Evolutionary conservation across 306 rosid genomes (phyloP), one percentile per base, ranked within the genome.

Genomic region (Castanopsis chinensis): DNA sequence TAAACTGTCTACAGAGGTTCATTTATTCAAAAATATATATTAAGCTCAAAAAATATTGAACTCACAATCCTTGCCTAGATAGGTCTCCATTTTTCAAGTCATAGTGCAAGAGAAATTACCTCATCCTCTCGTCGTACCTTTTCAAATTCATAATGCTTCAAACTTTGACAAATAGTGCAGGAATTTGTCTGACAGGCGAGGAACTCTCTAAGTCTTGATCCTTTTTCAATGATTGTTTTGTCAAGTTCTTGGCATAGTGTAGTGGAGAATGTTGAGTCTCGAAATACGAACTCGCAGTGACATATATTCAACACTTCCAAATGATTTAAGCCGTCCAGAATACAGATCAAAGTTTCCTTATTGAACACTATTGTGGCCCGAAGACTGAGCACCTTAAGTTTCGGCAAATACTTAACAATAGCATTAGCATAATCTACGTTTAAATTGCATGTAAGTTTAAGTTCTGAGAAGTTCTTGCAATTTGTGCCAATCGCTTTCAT

Each of bases 251-350:
- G 4, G 70, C 18, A 27, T 14, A 64, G 20, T 41, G 6, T 3
- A 64, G 33, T 2, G 45, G 13, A 25, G 37, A 25, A 23, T 27
- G 37, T 15, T 14, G 15, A 2, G 18, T 14, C 41, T 28, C 7
- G 7, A 10, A 41, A 41, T 41, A 85, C 21, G 6, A 74, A 23
- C 18, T 58, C 57, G 81, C 77, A 3, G 3, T 87, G 82, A 1
- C 41, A 56, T 7, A 85, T 23, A 18, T 87, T 87, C 15, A 82
- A 18, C 5, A 28, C 78, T 55, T 79, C 76, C 72, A 83, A 65
- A 6, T 59, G 23, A 10, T 73, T 7, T 74, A 86, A 5, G 32
- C 6, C 2, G 2, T 37, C n/a, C 6, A 82, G 25, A 0, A 79
- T 17, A n/a, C 1, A 2, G 2, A 6, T 5, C 43, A 86, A 53